A percentile compares a stretch with the other conserved stretches of the same genome.
Evolutionary conservation across 768 basidiomycete genomes (phyloP).

Genomic region (Chalciporus piperatus): DNA sequence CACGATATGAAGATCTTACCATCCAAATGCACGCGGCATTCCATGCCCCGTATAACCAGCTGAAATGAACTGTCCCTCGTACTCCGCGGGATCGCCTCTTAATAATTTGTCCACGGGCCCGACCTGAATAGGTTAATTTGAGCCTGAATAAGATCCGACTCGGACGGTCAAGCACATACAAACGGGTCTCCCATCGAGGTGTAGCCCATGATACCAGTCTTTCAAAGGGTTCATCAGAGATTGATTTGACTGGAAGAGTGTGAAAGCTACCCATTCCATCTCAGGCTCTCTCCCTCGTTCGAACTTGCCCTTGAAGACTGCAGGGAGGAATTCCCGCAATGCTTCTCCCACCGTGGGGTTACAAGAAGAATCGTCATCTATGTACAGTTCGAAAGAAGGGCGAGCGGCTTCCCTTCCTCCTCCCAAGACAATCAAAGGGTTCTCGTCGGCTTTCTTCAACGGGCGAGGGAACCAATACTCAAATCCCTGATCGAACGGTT

Average conservation of each 20-base stretch:
- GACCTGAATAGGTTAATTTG: slow-evolving; percentile 40
- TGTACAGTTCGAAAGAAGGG: slow-evolving; percentile 47
- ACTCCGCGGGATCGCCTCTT: slow-evolving; percentile 21
- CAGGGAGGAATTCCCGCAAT: slow-evolving; percentile 60
- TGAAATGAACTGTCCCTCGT: slow-evolving; percentile 64
- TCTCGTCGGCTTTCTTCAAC: slow-evolving; percentile 24
- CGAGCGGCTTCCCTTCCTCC: slow-evolving; percentile 52
- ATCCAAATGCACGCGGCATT: slow-evolving; percentile 73
- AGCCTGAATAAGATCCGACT: background rate
- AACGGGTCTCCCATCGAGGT: slow-evolving; percentile 63
- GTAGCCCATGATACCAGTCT: slow-evolving; percentile 86
- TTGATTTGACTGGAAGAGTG: background rate
- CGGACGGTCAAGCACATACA: slow-evolving; percentile 38
- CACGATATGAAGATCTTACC: slow-evolving; percentile 32
- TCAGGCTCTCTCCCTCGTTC: slow-evolving; percentile 51
- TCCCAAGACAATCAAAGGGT: slow-evolving; percentile 69
- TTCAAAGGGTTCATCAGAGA: background rate
- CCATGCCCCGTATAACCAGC: slow-evolving; percentile 79
- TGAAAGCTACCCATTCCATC: slow-evolving; percentile 72
- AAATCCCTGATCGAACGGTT: slow-evolving; percentile 34
- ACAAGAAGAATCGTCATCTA: slow-evolving; percentile 56
- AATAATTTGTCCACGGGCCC: slow-evolving; percentile 50
- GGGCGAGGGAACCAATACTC: slow-evolving; percentile 88
- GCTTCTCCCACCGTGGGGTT: slow-evolving; percentile 45
- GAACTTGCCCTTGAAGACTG: slow-evolving; percentile 53